These are phyloP conservation scores for Recurvomyces mirabilis DNA, from an alignment of 495 filamentous ascomycete species.

Conservation along the genomic window DNA sequence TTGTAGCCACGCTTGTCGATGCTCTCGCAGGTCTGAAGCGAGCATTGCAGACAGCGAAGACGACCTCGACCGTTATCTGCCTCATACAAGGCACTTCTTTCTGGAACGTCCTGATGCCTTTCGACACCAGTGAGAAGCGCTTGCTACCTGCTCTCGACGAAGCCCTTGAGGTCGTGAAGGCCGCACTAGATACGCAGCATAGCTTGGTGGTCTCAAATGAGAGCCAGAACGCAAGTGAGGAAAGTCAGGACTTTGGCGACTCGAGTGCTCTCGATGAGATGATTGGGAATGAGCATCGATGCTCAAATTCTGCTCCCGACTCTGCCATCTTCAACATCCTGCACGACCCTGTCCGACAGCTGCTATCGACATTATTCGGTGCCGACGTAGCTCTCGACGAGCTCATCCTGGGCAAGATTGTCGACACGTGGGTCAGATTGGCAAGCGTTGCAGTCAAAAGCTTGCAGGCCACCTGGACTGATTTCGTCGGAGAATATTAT, in stretches of 20 bases:
- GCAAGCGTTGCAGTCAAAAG: constrained; percentile 26
- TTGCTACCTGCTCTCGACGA: constrained; percentile 32
- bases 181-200: constrained; percentile 22
- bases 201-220: neutral
- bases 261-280: constrained; percentile 42
- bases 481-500: constrained; percentile 46
- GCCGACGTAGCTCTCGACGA: constrained; percentile 50
- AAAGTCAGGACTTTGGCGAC: constrained; percentile 68
- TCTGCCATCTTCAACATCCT: constrained; percentile 30
- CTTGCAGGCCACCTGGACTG: constrained; percentile 41
- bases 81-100: constrained; percentile 29
- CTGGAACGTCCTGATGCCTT: constrained; percentile 31
- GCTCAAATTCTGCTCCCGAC: constrained; percentile 26
- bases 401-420: constrained; percentile 37
- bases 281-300: constrained; percentile 14
- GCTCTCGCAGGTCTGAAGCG: constrained; percentile 41
- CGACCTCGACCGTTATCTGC: constrained; percentile 28
- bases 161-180: constrained; percentile 32
- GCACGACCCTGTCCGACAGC: constrained; percentile 41
- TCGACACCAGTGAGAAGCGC: constrained; percentile 31
- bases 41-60: constrained; percentile 36
- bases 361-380: constrained; percentile 61
- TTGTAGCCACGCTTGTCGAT: constrained; percentile 47
- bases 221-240: constrained; percentile 37
- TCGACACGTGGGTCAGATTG: constrained; percentile 30